Percentiles rank a stretch among this genome's conserved stretches.
Conservation (phyloP, 108 stramenopile genomes). For the Aurantiochytrium sp. region DNA sequence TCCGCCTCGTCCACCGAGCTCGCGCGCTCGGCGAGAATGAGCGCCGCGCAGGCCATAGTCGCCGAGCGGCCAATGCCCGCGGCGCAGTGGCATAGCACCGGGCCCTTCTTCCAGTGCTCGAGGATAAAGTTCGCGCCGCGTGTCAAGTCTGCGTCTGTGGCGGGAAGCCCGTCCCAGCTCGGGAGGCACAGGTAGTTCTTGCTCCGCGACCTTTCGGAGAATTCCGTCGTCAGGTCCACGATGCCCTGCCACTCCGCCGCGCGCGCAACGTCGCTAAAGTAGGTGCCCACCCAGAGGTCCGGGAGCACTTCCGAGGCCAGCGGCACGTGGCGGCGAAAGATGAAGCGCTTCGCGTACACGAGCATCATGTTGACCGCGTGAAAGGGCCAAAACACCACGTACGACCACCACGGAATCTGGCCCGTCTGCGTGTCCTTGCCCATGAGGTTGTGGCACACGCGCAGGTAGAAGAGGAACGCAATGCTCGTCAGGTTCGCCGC, state of each 20-base stretch:
- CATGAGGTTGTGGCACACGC: not conserved
- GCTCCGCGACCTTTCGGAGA: not conserved
- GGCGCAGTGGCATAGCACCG: not conserved
- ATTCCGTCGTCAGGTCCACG: conserved; percentile 26
- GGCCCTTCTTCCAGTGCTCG: not conserved
- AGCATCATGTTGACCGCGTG: not conserved
- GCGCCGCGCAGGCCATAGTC: not conserved
- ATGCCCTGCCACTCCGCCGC: not conserved
- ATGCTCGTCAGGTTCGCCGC: not conserved
- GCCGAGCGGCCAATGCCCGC: conserved; percentile 4
- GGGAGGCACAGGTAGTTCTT: not conserved
- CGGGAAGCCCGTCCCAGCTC: not conserved
- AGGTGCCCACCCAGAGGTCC: not conserved
- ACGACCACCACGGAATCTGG: conserved; percentile 25
- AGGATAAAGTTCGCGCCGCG: not conserved
- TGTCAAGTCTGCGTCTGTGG: not conserved
- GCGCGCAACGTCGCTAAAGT: not conserved
- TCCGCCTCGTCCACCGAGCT: not conserved
- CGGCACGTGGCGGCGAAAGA: not conserved
- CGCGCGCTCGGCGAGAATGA: not conserved
- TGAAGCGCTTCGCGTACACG: conserved; percentile 2
- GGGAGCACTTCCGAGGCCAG: not conserved
- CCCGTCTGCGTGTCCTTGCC: not conserved
- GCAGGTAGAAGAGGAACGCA: not conserved
- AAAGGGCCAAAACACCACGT: conserved; percentile 6